A percentile compares a stretch with the other conserved stretches of the same genome.
phyloP scores from a whole-genome alignment of 305 asterid genomes.

The Fraxinus platypoda region DNA sequence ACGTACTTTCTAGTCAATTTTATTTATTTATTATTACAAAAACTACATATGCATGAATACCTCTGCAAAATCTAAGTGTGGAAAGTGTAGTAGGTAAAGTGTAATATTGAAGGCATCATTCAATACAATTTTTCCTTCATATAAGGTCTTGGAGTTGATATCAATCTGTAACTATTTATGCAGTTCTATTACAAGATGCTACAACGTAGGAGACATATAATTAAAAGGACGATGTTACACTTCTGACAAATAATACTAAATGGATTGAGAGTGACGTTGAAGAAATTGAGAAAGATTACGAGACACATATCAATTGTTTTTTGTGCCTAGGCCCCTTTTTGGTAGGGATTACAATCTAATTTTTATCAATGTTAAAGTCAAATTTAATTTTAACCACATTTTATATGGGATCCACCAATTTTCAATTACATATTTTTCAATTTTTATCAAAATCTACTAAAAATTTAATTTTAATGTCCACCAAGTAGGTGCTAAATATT shows the following conservation, averaged over 20 bases:
- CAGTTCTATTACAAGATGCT: not conserved
- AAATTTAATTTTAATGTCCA: too few relatives aligned
- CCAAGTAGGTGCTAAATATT: not conserved
- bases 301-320: not conserved
- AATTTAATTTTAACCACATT: not conserved
- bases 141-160: not conserved
- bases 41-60: not conserved
- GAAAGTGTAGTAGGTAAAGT: not conserved
- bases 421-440: too few relatives aligned
- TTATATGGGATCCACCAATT: too few relatives aligned
- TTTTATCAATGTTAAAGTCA: too few relatives aligned
- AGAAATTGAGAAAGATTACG: not conserved
- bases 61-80: not conserved
- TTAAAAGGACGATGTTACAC: too few relatives aligned
- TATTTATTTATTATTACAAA: not conserved
- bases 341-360: not conserved
- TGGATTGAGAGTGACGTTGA: not conserved
- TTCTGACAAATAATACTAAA: not conserved
- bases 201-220: not conserved
- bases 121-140: not conserved
- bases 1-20: not conserved
- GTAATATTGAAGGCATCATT: not conserved
- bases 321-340: not conserved
- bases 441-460: too few relatives aligned
- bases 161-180: not conserved